Evolutionary conservation across 257 asterid species (phyloP), one percentile per base, ranked within the genome.

Genomic region (Solanum etuberosum): DNA sequence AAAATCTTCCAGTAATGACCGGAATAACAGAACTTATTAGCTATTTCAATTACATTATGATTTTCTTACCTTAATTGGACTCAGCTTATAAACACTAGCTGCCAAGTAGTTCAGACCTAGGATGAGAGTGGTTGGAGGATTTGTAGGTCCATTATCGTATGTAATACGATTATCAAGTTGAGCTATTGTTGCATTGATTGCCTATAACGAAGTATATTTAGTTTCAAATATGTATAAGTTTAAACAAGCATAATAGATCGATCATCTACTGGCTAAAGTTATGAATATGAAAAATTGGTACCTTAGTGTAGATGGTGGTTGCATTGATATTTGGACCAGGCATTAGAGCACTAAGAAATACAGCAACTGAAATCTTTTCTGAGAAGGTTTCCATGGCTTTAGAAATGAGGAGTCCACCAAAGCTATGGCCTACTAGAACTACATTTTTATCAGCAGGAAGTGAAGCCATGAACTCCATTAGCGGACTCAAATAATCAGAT

Each of bases 41-140:
- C 25, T 18, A 32, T 34, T 16, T 71, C 12, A 71, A 7, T 27
- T 65, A 65, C 54, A 1, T 29, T 81, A 81, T 78, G 35, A 1
- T 42, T 25, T 43, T 32, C 20, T 78, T 87, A 86, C 94, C 91
- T 86, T 77, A 27, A 12, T n/a, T n/a, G 91, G 88, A 84, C 90
- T 88, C 27, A 34, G 86, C 73, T 90, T 89, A 57, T 92, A 90
- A 14, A 87, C 7, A 27, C n/a, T 35, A 14, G 61, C 16, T 3
- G 88, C 43, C 67, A 90, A 57, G 88, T 18, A 84, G 32, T 85
- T 77, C 2, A 85, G 86, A 15, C 92, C 92, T 9, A 85, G 25
- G 6, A 16, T 34, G 21, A 54, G 43, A 12, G 87, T 77, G 6
- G 92, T 90, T 40, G 91, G 90, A 48, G 89, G 87, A 25, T 80